A percentile compares a stretch with the other conserved stretches of the same genome.
Evolutionary conservation across 345 rosid species (phyloP).

Genomic region (Gossypium anomalum): DNA sequence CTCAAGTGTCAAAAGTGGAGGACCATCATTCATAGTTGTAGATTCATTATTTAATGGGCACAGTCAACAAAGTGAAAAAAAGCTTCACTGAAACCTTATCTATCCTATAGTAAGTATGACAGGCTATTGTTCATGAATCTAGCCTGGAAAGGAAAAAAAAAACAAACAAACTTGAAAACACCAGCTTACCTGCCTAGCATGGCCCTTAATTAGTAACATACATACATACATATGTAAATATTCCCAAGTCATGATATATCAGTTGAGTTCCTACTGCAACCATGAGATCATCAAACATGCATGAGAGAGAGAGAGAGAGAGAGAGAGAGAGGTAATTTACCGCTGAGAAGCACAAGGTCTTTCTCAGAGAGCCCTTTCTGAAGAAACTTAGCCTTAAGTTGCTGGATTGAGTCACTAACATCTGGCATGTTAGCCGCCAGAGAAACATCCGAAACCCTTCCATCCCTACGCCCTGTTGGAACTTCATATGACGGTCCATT

Average conservation of each 20-base stretch:
- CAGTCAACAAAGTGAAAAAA: neutral
- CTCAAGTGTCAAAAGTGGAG: neutral
- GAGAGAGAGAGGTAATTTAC: slow-evolving; percentile 28
- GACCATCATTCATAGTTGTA: neutral
- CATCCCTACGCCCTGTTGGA: slow-evolving; percentile 78
- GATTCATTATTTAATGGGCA: neutral
- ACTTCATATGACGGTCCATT: slow-evolving; percentile 62
- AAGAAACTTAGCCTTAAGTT: slow-evolving; percentile 53
- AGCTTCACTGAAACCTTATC: neutral
- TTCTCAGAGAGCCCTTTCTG: slow-evolving; percentile 53
- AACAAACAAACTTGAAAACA: neutral
- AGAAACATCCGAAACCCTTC: slow-evolving; percentile 48
- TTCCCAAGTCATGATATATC: slow-evolving; percentile 20
- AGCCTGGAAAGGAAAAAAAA: neutral
- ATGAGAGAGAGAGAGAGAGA: slow-evolving; percentile 34
- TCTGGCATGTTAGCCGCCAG: slow-evolving; percentile 66
- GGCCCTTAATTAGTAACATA: neutral
- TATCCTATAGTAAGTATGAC: neutral
- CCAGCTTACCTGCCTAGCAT: neutral
- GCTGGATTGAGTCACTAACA: slow-evolving; percentile 47
- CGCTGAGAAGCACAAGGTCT: slow-evolving; percentile 76
- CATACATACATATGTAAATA: neutral
- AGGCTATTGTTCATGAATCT: neutral
- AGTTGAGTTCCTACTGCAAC: slow-evolving; percentile 36
- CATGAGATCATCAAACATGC: slow-evolving; percentile 28